Percentiles rank a stretch among this genome's conserved stretches.
Evolutionary conservation across 805 yeast species (phyloP).

Genomic region (Suhomyces prunicola): DNA sequence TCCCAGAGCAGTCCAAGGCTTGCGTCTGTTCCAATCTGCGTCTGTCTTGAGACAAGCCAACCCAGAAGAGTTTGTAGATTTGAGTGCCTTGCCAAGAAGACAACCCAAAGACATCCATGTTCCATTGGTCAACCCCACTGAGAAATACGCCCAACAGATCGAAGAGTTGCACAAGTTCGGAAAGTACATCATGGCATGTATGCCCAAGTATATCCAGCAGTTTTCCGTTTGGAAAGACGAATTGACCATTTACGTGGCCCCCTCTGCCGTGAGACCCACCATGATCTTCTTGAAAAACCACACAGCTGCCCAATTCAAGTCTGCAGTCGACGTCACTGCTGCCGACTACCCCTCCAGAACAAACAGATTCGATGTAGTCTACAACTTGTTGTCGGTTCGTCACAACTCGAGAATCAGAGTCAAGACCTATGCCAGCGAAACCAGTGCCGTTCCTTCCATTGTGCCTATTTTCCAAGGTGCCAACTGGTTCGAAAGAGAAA

Average conservation of each 20-base stretch:
- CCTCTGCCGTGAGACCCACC: slow-evolving; percentile 70
- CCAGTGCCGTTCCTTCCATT: slow-evolving; percentile 75
- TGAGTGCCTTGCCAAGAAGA: slow-evolving; percentile 38
- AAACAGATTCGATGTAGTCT: slow-evolving; percentile 84
- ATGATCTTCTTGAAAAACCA: slow-evolving; percentile 70
- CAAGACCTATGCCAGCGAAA: slow-evolving; percentile 83
- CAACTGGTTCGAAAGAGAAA: slow-evolving; percentile 89
- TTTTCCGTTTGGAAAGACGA: slow-evolving; percentile 92
- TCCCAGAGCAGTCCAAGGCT: background rate
- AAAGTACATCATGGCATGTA: slow-evolving; percentile 66
- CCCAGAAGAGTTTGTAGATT: slow-evolving; percentile 30
- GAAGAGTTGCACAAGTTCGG: slow-evolving; percentile 83
- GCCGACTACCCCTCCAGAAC: slow-evolving; percentile 83
- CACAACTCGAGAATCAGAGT: slow-evolving; percentile 85
- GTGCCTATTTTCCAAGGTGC: slow-evolving; percentile 74
- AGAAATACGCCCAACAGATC: slow-evolving; percentile 58
- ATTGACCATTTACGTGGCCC: slow-evolving; percentile 70
- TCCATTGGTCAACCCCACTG: slow-evolving; percentile 74
- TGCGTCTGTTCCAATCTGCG: slow-evolving; percentile 2
- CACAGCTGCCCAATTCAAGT: slow-evolving; percentile 75
- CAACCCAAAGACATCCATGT: slow-evolving; percentile 30
- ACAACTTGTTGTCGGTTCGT: slow-evolving; percentile 75
- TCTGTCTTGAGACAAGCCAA: slow-evolving; percentile 3
- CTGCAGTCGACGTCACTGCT: slow-evolving; percentile 78
- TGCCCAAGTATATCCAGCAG: slow-evolving; percentile 81